phyloP scores from a whole-genome alignment of 1,284 basidiomycete genomes.

The Ganoderma multipileum region DNA sequence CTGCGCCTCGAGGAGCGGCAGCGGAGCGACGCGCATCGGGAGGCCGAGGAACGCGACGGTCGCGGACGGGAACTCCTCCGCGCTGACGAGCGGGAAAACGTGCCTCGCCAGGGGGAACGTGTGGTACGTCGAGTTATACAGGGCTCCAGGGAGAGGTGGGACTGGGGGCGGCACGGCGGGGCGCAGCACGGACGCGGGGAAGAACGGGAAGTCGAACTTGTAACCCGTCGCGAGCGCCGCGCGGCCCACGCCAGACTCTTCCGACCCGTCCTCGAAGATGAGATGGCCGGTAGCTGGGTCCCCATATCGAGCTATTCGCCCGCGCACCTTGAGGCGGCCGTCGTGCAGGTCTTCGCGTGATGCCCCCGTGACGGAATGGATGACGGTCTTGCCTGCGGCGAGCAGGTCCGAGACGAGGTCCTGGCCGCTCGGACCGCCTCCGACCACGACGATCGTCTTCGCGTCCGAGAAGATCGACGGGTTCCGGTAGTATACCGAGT shows the following conservation, averaged over 20 bases:
- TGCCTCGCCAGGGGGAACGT: constrained; percentile 68
- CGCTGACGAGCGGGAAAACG: constrained; percentile 53
- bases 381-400: constrained; percentile 49
- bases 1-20: constrained; percentile 75
- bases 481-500: constrained; percentile 72
- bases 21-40: constrained; percentile 59
- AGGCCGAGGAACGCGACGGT: constrained; percentile 73
- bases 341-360: constrained; percentile 38
- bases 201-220: constrained; percentile 66
- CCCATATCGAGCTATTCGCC: constrained; percentile 47
- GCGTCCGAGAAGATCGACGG: constrained; percentile 51
- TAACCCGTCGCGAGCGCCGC: constrained; percentile 81
- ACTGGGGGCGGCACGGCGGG: constrained; percentile 45
- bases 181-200: constrained; percentile 47
- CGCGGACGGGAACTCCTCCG: constrained; percentile 52
- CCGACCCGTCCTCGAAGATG: constrained; percentile 63
- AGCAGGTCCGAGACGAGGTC: constrained; percentile 70
- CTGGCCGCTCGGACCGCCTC: constrained; percentile 71
- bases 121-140: constrained; percentile 68
- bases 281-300: constrained; percentile 54
- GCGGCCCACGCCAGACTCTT: constrained; percentile 60
- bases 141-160: constrained; percentile 52
- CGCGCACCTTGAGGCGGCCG: constrained; percentile 51
- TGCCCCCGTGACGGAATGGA: constrained; percentile 61
- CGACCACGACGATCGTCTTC: constrained; percentile 67